phyloP scores from a whole-genome alignment of 2,329 filamentous ascomycete species.

The Verticillium isaacii region DNA sequence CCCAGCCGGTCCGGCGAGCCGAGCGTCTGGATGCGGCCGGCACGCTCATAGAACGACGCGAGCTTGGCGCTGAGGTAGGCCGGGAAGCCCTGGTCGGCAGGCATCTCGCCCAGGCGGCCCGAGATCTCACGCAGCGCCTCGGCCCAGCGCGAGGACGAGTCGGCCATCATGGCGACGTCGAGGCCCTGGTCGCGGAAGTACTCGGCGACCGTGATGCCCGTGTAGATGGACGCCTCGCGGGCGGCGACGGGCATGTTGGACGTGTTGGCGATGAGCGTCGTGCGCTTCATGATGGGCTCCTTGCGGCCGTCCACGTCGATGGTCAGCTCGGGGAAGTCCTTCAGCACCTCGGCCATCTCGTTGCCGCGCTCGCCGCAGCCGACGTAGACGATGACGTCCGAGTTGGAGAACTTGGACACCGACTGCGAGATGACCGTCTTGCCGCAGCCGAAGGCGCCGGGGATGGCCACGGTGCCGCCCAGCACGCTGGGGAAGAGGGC shows the following conservation, averaged over 20 bases:
- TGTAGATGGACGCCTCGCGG: slow-evolving; percentile 98
- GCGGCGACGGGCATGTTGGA: slow-evolving; percentile 99
- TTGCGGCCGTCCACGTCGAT: slow-evolving; percentile 92
- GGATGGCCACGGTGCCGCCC: slow-evolving; percentile 96
- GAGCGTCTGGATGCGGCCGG: slow-evolving; percentile 78
- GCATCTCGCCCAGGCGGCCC: slow-evolving; percentile 98
- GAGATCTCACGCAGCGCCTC: slow-evolving; percentile 98
- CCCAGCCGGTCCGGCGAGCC: slow-evolving; percentile 86
- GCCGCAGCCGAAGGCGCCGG: slow-evolving; percentile 95
- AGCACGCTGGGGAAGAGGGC: slow-evolving; percentile 94
- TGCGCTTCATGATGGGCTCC: slow-evolving; percentile 99
- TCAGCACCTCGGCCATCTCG: slow-evolving; percentile 99
- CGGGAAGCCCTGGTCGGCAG: slow-evolving; percentile 98
- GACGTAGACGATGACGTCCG: slow-evolving; percentile 97
- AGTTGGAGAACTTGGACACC: slow-evolving; percentile 99
- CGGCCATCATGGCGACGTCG: slow-evolving; percentile 99
- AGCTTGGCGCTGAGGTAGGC: slow-evolving; percentile 96
- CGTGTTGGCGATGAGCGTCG: slow-evolving; percentile 95
- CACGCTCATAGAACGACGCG: slow-evolving; percentile 98
- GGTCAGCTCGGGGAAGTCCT: slow-evolving; percentile 97
- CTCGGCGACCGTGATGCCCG: slow-evolving; percentile 87
- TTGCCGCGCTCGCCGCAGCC: slow-evolving; percentile 91
- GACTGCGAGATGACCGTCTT: slow-evolving; percentile 99
- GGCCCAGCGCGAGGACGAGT: slow-evolving; percentile 96
- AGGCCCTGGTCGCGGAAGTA: slow-evolving; percentile 98